Base-by-base conservation (phyloP, 169 alveolate genomes). In the Cryptosporidium ryanae region DNA sequence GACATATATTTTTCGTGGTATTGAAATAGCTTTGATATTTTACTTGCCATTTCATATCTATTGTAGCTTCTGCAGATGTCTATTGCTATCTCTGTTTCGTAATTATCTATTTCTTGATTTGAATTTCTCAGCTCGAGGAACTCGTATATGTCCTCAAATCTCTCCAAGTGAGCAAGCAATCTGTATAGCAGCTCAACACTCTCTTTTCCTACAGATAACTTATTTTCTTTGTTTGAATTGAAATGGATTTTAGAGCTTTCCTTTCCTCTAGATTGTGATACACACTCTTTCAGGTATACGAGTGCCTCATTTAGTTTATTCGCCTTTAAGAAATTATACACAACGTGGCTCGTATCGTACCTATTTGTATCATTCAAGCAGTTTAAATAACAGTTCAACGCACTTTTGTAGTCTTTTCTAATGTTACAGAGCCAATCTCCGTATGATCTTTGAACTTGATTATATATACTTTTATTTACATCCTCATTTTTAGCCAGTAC, bases 361-460 rank as follows among this genome's bases (percentile, higher is more conserved):
- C 27, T 25, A 43, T 34, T 57, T 29, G 65, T 76, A 13, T 76
- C 87, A 38, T 38, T 10, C 27, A 76, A 59, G 38, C 87, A 76
- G n/a, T 76, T 61, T n/a, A 76, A 25, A 61, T 76, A 76, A 23
- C 34, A 17, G 43, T 21, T 43, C 15, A 76, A 29, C 38, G 87
- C 87, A n/a, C 34, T 46, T 1, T 23, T 55, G 3, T 59, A 76
- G 32, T 76, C 87, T 8, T 76, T 55, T 43, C 52, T 76, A 15
- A 76, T 48, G 25, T 76, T 76, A 76, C 87, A 76, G 2, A 76
- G 64, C 87, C 87, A 76, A 23, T 76, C 71, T 2, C 87, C 87
- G 29, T 76, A 76, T 57, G 87, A 21, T 61, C 87, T 76, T 61
- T 55, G 87, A 32, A 76, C 63, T 31, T 76, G 87, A 13, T 59